phyloP scores from a whole-genome alignment of 345 rosid genomes.

The Geranium brycei region DNA sequence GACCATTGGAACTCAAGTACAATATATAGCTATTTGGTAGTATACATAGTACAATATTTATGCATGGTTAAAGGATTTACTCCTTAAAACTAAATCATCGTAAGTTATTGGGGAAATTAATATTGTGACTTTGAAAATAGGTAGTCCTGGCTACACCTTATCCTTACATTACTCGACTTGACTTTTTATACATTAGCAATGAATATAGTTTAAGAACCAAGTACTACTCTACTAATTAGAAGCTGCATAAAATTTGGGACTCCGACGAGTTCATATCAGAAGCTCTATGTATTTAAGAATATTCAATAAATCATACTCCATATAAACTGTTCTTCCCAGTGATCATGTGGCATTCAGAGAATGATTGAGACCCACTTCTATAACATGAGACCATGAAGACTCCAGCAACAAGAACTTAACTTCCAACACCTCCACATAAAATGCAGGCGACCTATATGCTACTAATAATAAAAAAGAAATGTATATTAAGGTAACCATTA shows the following conservation, averaged over 20 bases:
- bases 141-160: background rate
- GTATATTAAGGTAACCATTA: background rate
- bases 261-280: too few species aligned
- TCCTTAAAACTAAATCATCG: too few species aligned
- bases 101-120: too few species aligned
- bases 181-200: too few species aligned
- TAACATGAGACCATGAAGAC: background rate
- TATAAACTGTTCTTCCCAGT: too few species aligned
- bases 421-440: background rate
- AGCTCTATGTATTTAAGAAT: background rate
- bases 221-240: background rate
- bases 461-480: background rate
- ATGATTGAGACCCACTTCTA: background rate
- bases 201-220: background rate
- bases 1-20: background rate
- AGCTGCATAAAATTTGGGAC: too few species aligned
- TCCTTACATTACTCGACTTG: background rate
- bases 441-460: background rate
- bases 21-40: background rate
- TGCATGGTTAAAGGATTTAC: too few species aligned
- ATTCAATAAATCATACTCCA: background rate
- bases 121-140: background rate
- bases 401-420: background rate
- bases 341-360: background rate
- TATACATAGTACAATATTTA: too few species aligned